Base-by-base conservation (phyloP, 139 green algal genomes). In the Chlorella vulgaris region DNA sequence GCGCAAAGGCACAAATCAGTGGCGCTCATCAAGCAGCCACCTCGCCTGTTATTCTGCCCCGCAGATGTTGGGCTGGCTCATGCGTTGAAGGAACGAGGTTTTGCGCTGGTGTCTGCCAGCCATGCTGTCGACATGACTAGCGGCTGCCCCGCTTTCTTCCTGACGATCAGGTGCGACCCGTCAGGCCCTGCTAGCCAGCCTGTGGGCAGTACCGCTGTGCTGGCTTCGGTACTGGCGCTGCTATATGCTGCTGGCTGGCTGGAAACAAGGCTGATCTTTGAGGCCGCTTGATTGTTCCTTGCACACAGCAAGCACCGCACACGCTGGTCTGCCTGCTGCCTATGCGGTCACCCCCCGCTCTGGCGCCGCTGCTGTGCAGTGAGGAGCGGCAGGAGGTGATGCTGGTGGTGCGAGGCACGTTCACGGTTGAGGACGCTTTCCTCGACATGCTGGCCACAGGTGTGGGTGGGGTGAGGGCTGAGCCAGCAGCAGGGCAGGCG, bases 391-490 rank as follows among this genome's bases (percentile, higher is more conserved):
- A 50, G 29, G 82, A 86, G 75, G 62, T 86, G 60, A 21, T 71
- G 47, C 60, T 86, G 29, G 70, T 62, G 19, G 42, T 84, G 18
- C 68, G 83, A 0, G 83, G 83, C 60, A 87, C 83, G 36, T 84
- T 61, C 53, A 70, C n/a, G 19, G 13, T 77, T 13, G 83, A 87
- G 67, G 83, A 87, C 47, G 77, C 83, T 2, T 87, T 87, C 43
- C 76, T 75, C 8, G 83, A 87, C 39, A 26, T 87, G 39, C 69
- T 87, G 40, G 76, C 76, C 39, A 67, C 61, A n/a, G 83, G 83
- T 43, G 62, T 19, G 71, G 2, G 15, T 21, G 10, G 7, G 33
- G 29, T 33, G 8, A 6, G 63, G 29, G 19, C 8, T 31, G 35
- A 7, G 35, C n/a, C n/a, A n/a, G n/a, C n/a, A n/a, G n/a, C n/a